Conservation (phyloP, 1,139 yeast genomes). For the Yamadazyma pseudoaaseri region DNA sequence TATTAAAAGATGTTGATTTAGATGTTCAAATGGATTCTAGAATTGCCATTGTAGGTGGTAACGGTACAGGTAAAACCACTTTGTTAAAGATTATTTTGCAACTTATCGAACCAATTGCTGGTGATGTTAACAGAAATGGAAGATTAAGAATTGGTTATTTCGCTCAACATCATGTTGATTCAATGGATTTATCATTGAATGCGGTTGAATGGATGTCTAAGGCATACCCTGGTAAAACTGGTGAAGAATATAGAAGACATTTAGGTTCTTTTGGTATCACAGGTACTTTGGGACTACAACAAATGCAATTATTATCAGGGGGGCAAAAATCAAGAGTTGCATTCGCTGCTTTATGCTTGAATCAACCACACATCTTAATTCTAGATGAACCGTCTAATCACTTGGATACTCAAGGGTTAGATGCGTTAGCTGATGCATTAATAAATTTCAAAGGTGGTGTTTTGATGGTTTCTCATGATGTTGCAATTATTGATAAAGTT, state of each 20-base stretch:
- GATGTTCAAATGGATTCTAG: conserved; percentile 93
- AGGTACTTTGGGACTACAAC: conserved; percentile 89
- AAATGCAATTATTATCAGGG: conserved; percentile 87
- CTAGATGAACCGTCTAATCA: conserved; percentile 99
- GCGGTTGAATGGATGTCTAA: conserved; percentile 96
- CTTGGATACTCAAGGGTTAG: conserved; percentile 96
- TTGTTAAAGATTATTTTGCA: conserved; percentile 84
- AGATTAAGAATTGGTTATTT: conserved; percentile 92
- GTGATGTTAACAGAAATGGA: conserved; percentile 76
- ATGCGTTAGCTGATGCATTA: conserved; percentile 89
- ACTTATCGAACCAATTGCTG: conserved; percentile 65
- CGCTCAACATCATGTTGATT: conserved; percentile 99
- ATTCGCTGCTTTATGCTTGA: conserved; percentile 89
- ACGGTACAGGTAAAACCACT: conserved; percentile 99
- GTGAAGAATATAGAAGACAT: conserved; percentile 96
- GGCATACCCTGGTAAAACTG: conserved; percentile 88
- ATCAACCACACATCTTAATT: conserved; percentile 88
- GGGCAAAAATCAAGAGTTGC: conserved; percentile 99
- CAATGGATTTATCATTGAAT: conserved; percentile 85
- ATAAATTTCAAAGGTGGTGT: conserved; percentile 91
- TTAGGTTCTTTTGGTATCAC: conserved; percentile 97
- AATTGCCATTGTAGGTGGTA: conserved; percentile 96
- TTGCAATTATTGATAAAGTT: conserved; percentile 79
- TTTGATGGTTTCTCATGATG: conserved; percentile 97
- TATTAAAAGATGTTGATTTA: conserved; percentile 74